phyloP scores from a whole-genome alignment of 2,329 filamentous ascomycete species.

The Colletotrichum camelliae region DNA sequence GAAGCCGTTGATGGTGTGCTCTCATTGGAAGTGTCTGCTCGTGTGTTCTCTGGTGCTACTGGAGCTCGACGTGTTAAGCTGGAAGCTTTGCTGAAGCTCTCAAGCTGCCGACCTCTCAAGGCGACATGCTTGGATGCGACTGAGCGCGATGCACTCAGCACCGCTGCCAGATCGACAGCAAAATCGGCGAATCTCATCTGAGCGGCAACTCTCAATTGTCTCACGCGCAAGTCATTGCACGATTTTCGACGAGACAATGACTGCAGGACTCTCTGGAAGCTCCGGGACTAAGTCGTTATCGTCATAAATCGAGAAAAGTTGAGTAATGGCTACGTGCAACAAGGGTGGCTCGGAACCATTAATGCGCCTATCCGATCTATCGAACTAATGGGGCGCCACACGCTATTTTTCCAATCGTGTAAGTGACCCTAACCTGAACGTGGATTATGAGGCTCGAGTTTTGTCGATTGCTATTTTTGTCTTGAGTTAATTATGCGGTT shows the following conservation, averaged over 20 bases:
- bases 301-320: slow-evolving; percentile 20
- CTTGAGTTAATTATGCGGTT: not conserved
- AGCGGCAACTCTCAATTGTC: not conserved
- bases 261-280: not conserved
- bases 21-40: not conserved
- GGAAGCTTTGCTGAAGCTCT: slow-evolving; percentile 53
- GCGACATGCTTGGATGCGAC: slow-evolving; percentile 69
- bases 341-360: not conserved
- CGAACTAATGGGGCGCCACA: not conserved
- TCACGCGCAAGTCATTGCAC: not conserved
- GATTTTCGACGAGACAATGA: not conserved
- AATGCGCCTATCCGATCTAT: not conserved
- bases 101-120: slow-evolving; percentile 59
- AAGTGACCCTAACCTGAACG: not conserved
- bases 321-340: not conserved
- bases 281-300: slow-evolving; percentile 5
- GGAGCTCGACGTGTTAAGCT: slow-evolving; percentile 37
- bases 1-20: not conserved
- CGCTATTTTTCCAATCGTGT: not conserved
- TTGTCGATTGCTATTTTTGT: not conserved
- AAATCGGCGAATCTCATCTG: slow-evolving; percentile 68
- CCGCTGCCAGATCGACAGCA: slow-evolving; percentile 71
- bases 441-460: not conserved
- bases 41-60: not conserved
- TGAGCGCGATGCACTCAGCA: slow-evolving; percentile 72